phyloP scores from a whole-genome alignment of 2,329 filamentous ascomycete species.

The Sporothrix variecibatus region DNA sequence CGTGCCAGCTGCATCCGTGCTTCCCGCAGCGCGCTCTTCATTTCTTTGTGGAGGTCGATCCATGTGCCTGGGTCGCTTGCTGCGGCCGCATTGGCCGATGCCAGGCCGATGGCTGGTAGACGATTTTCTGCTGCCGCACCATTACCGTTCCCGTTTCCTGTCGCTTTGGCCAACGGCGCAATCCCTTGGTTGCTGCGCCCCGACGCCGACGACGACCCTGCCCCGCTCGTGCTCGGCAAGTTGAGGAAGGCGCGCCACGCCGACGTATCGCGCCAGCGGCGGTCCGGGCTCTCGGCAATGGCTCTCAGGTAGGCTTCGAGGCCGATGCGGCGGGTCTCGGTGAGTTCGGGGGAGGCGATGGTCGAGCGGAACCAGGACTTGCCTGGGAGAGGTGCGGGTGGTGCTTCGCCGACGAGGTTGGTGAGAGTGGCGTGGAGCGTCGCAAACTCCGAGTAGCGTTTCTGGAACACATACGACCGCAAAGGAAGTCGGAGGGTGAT shows the following conservation, averaged over 20 bases:
- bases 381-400: slow-evolving; percentile 66
- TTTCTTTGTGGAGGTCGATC: slow-evolving; percentile 73
- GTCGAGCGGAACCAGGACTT: slow-evolving; percentile 81
- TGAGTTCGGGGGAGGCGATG: slow-evolving; percentile 66
- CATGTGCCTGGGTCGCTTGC: slow-evolving; percentile 67
- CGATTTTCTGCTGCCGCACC: slow-evolving; percentile 36
- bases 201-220: slow-evolving; percentile 27
- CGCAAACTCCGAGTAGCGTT: slow-evolving; percentile 80
- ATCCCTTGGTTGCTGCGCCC: slow-evolving; percentile 24
- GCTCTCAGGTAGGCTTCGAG: slow-evolving; percentile 72
- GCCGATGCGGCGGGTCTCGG: slow-evolving; percentile 67
- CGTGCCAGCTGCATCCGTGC: slow-evolving; percentile 66
- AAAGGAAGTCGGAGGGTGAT: slow-evolving; percentile 75
- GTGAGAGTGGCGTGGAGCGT: slow-evolving; percentile 65
- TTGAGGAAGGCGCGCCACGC: slow-evolving; percentile 75
- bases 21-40: slow-evolving; percentile 71
- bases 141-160: background rate
- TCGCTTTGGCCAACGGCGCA: slow-evolving; percentile 29
- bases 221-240: slow-evolving; percentile 50
- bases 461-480: slow-evolving; percentile 72
- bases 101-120: slow-evolving; percentile 40
- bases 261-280: slow-evolving; percentile 71
- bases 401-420: slow-evolving; percentile 60
- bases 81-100: slow-evolving; percentile 44
- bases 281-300: slow-evolving; percentile 72